Evolutionary conservation across 192 early-diverging fungal genomes (phyloP).

Genomic region (Gigaspora rosea): DNA sequence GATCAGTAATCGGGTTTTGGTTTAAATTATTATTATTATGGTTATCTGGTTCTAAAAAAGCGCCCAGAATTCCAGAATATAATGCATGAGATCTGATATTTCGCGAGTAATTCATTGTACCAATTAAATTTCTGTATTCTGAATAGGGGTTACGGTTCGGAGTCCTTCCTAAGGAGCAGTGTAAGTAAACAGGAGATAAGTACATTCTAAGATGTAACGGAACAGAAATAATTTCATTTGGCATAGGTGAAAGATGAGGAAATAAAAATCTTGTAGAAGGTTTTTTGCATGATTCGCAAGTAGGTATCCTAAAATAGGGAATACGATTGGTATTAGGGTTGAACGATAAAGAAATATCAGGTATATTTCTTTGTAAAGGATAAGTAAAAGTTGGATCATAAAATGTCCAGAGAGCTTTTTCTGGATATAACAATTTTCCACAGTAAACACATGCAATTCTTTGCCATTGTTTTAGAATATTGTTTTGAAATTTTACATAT

Average conservation of each 20-base stretch:
- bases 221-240: not conserved
- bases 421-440: no score
- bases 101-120: not conserved
- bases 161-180: not conserved
- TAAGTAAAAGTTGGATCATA: not conserved
- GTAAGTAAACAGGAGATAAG: not conserved
- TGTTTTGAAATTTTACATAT: not conserved
- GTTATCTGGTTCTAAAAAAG: not conserved
- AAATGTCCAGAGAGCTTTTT: not conserved
- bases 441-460: no score
- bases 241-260: not conserved
- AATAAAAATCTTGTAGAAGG: not conserved
- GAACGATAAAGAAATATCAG: not conserved
- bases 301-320: not conserved
- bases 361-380: constrained; percentile 1
- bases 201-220: constrained; percentile 2
- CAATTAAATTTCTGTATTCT: not conserved
- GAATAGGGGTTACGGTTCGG: not conserved
- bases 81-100: not conserved
- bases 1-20: not conserved
- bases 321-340: not conserved
- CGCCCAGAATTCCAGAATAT: not conserved
- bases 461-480: not conserved
- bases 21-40: not conserved
- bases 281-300: not conserved